A percentile compares a stretch with the other conserved stretches of the same genome.
Evolutionary conservation across 176 grass and related monocot species (phyloP).

Genomic region (Elymus sibiricus): DNA sequence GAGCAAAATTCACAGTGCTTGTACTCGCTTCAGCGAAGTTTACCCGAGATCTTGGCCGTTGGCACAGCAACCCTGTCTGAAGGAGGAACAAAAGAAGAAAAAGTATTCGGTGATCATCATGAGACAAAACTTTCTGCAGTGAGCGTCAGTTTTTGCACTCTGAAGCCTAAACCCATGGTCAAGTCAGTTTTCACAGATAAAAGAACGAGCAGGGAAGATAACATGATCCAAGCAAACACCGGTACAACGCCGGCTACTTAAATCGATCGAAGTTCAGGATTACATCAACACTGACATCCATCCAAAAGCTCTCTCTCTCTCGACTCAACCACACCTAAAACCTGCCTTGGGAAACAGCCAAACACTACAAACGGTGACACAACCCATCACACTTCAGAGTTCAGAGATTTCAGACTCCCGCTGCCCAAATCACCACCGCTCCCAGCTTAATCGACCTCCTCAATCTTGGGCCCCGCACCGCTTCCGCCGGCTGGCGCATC

Average conservation of each 20-base stretch:
- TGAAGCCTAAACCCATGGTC: no score
- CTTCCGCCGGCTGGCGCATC: slow-evolving; percentile 35
- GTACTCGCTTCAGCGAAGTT: no score
- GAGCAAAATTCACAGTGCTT: no score
- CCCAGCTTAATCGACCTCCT: slow-evolving; percentile 49
- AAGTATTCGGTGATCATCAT: no score
- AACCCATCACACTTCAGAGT: background rate
- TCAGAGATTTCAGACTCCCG: background rate
- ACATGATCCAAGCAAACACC: background rate
- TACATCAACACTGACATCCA: background rate
- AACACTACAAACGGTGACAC: background rate
- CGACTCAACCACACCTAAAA: background rate
- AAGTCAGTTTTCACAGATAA: no score
- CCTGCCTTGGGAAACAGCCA: background rate
- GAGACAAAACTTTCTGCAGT: no score
- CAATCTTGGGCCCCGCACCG: slow-evolving; percentile 60
- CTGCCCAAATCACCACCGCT: background rate
- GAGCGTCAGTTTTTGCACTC: no score
- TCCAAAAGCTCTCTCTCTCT: background rate
- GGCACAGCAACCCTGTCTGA: no score
- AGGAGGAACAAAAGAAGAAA: no score
- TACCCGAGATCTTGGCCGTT: no score
- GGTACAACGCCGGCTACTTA: background rate
- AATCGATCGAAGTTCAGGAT: background rate
- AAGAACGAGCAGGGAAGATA: no score